phyloP scores from a whole-genome alignment of 2,329 filamentous ascomycete genomes.

The Onygenales sp. region DNA sequence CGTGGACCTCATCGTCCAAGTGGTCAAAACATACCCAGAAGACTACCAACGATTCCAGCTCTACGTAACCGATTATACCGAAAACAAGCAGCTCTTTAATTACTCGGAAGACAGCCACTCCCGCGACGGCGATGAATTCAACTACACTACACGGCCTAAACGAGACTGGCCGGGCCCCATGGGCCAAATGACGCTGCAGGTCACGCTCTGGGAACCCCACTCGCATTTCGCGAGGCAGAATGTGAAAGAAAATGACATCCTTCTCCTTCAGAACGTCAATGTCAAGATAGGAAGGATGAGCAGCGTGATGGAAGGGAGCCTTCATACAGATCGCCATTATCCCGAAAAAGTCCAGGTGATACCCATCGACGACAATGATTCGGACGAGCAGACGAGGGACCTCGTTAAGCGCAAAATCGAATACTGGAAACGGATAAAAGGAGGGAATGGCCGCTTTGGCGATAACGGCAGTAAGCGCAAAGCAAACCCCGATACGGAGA shows the following conservation, averaged over 20 bases:
- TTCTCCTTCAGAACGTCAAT: slow-evolving; percentile 63
- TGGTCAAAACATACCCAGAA: slow-evolving; percentile 49
- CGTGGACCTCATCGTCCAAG: slow-evolving; percentile 61
- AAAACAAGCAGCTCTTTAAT: slow-evolving; percentile 55
- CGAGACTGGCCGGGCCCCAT: slow-evolving; percentile 61
- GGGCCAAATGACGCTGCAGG: slow-evolving; percentile 60
- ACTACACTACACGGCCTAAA: slow-evolving; percentile 38
- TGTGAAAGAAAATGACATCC: slow-evolving; percentile 51
- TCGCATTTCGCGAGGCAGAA: slow-evolving; percentile 46
- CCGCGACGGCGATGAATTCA: slow-evolving; percentile 46
- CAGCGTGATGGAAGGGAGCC: slow-evolving; percentile 57
- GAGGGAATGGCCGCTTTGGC: slow-evolving; percentile 26
- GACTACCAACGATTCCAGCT: slow-evolving; percentile 46
- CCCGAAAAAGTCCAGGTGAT: slow-evolving; percentile 50
- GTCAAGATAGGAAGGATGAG: slow-evolving; percentile 49
- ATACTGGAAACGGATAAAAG: slow-evolving; percentile 48
- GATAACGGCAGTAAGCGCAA: slow-evolving; percentile 4
- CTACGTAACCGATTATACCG: slow-evolving; percentile 76
- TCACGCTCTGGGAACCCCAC: slow-evolving; percentile 64
- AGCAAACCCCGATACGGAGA: slow-evolving; percentile 7
- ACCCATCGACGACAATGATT: slow-evolving; percentile 40
- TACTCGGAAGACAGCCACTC: slow-evolving; percentile 32
- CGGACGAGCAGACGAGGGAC: slow-evolving; percentile 38
- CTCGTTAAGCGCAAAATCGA: slow-evolving; percentile 55
- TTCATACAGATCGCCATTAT: slow-evolving; percentile 52